Base-by-base conservation (phyloP, 352 stramenopile genomes). In the Phytophthora constricta region DNA sequence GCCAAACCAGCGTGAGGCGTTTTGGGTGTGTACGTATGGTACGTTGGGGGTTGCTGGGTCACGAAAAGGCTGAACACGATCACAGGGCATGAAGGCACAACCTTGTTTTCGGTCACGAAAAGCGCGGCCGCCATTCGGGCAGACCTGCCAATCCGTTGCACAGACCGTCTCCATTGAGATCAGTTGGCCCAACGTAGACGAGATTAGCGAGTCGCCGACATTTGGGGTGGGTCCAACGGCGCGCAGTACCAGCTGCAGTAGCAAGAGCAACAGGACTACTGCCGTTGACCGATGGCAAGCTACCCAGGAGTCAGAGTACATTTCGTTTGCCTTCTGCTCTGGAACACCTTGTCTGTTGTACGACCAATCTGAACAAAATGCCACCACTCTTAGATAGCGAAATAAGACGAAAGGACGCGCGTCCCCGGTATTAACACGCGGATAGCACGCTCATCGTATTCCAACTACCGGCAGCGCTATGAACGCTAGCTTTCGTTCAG, bases 61-160 rank as follows among this genome's bases (percentile, higher is more conserved):
- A n/a, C n/a, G n/a, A n/a, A n/a, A n/a, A n/a, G n/a, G n/a, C n/a
- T n/a, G n/a, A n/a, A n/a, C n/a, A n/a, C n/a, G n/a, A n/a, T 75
- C 62, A 45, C 80, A 88, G 5, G 75, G 75, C 4, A 74, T 79
- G 64, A 86, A 86, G 26, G 64, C 55, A 50, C 77, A 86, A n/a
- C 69, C 33, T 55, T 82, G 65, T 5, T 65, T 50, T 16, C 34
- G 54, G 28, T 84, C 65, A 34, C 77, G 79, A n/a, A 41, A 76
- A 85, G 70, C 63, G 37, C 69, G 69, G 3, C 63, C 69, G 53
- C 74, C 74, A 45, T 84, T 72, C 19, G n/a, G 75, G 59, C 79
- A 88, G 28, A 71, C 23, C 11, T 75, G 27, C 34, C 68, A 80
- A 68, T 86, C 76, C 1, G 68, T 60, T 2, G 69, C 79, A 88